These are phyloP conservation scores for Jacaranda mimosifolia DNA, from an alignment of 257 asterid genomes.

Conservation along the genomic window DNA sequence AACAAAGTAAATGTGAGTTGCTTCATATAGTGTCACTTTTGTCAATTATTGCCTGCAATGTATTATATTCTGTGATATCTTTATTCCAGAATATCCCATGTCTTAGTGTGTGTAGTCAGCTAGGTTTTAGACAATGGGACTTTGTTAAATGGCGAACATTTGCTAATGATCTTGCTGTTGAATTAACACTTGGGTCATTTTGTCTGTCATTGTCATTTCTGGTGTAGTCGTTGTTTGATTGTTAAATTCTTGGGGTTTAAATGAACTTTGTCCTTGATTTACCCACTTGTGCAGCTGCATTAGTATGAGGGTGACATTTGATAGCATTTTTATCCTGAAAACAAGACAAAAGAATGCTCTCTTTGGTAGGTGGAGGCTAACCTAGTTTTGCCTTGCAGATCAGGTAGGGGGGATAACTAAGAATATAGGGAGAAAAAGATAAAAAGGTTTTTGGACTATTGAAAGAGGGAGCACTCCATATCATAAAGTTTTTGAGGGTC, in stretches of 20 bases:
- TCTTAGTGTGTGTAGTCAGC: conserved; percentile 21
- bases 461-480: too few species aligned
- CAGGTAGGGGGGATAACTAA: background rate
- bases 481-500: background rate
- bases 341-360: background rate
- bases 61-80: background rate
- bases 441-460: background rate
- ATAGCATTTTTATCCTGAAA: background rate
- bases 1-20: conserved; percentile 17
- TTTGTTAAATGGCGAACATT: background rate
- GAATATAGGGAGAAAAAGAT: background rate
- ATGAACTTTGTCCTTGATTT: too few species aligned
- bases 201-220: too few species aligned
- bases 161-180: background rate
- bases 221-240: background rate
- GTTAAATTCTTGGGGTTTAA: too few species aligned
- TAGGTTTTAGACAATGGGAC: conserved; percentile 5
- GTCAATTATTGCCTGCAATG: background rate
- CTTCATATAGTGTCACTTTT: conserved; percentile 14
- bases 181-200: too few species aligned
- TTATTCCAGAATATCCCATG: conserved; percentile 3
- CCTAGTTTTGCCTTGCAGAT: background rate
- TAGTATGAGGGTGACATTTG: too few species aligned
- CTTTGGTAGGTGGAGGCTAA: background rate
- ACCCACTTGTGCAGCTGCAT: too few species aligned